Base-by-base conservation (phyloP, 805 yeast genomes). In the Blastobotrys parvus region DNA sequence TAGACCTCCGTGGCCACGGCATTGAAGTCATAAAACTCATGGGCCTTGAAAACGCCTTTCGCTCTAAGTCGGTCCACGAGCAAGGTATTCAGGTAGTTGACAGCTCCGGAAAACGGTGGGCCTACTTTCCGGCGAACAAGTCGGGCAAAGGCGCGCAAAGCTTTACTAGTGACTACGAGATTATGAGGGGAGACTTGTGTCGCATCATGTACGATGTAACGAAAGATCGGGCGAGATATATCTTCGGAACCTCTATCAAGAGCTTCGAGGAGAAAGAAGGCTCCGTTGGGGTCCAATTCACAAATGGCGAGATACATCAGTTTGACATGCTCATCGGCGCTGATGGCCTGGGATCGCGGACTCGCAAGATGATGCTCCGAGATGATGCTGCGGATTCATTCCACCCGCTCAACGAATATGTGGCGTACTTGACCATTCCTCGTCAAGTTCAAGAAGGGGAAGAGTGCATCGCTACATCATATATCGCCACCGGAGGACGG, bases 291-390 rank as follows among this genome's bases (percentile, higher is more conserved):
- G 41, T 8, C 3, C 18, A 38, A 4, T 38, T 38, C 22, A 17
- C 33, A 25, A 23, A 38, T n/a, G 41, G 41, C 20, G 17, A 11
- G 23, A 17, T 21, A 10, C 23, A 25, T 22, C 15, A 10, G 2
- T 38, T 4, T 27, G 41, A 38, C 21, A 3, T 38, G 11, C 35
- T 38, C 10, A 22, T 38, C n/a, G 41, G 41, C 3, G 41, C 41
- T 5, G 41, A 38, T 20, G 41, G 41, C 34, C 25, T 11, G n/a
- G 34, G 41, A 11, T 38, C 41, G n/a, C 33, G 34, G 17, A 38
- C 19, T 18, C 41, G 41, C 23, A 38, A 38, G 34, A 22, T 17
- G 8, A 38, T 38, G 13, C n/a, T 13, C 7, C 34, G 23, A 6
- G 13, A 25, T 6, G 34, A 38, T 27, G 23, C 19, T 8, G 23